Conservation (phyloP, 352 stramenopile species). For the Thalassiosira livingstoniorum region DNA sequence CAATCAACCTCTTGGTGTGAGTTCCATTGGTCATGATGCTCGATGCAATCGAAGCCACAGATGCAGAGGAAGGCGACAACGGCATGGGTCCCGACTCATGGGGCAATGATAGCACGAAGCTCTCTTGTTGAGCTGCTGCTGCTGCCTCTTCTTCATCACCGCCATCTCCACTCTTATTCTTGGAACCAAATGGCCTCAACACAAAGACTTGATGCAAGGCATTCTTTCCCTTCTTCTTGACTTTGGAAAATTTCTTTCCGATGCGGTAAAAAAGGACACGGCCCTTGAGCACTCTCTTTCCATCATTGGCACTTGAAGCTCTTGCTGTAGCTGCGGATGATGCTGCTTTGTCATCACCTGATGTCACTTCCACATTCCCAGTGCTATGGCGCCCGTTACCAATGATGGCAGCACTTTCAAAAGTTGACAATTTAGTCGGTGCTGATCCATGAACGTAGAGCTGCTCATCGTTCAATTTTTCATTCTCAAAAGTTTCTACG, state of each 20-base stretch:
- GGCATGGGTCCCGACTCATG: conserved; percentile 8
- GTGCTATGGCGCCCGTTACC: not conserved
- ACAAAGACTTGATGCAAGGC: conserved; percentile 21
- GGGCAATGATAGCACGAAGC: conserved; percentile 27
- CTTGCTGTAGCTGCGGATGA: not conserved
- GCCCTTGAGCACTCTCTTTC: conserved; percentile 54
- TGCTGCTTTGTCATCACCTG: not conserved
- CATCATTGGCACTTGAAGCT: not conserved
- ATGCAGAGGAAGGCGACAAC: conserved; percentile 31
- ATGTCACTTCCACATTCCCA: not conserved
- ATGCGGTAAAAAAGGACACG: conserved; percentile 50
- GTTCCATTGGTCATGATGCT: conserved; percentile 45
- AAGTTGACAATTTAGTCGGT: not conserved
- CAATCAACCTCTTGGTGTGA: conserved; percentile 38
- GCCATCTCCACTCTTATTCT: not conserved
- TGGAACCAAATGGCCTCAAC: not conserved
- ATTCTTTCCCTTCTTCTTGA: conserved; percentile 44
- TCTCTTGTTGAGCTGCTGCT: not conserved
- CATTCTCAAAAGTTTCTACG: too few species aligned
- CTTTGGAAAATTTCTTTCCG: conserved; percentile 63
- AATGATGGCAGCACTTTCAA: not conserved
- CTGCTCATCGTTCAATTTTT: too few species aligned
- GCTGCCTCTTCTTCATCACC: not conserved
- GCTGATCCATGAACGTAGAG: conserved; percentile 6
- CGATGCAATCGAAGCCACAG: conserved; percentile 49